phyloP scores from a whole-genome alignment of 108 stramenopile species.

The Nitzschia sp. region DNA sequence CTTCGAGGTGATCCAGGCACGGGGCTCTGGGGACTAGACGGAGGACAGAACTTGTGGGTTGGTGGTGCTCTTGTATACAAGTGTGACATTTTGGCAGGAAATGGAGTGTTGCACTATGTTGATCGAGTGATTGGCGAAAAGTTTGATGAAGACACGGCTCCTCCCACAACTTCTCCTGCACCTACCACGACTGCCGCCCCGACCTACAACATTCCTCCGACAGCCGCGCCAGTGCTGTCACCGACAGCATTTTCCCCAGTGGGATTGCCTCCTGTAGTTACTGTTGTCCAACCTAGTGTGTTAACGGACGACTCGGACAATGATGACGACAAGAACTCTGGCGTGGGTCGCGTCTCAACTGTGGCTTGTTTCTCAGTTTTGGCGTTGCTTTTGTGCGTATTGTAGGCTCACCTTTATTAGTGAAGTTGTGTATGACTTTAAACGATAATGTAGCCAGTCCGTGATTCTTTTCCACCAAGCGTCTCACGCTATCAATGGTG shows the following conservation, averaged over 20 bases:
- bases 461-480: no score
- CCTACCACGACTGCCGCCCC: conserved; percentile 36
- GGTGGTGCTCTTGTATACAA: conserved; percentile 33
- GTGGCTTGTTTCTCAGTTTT: no score
- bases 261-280: conserved; percentile 5
- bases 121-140: conserved; percentile 39
- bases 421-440: no score
- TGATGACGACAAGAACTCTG: neutral
- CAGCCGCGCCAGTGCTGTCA: conserved; percentile 7
- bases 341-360: no score
- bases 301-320: conserved; percentile 7
- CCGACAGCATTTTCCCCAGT: conserved; percentile 3
- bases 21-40: conserved; percentile 12
- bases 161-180: conserved; percentile 36
- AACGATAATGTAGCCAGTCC: no score
- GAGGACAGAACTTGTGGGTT: conserved; percentile 26
- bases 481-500: no score
- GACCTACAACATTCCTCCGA: conserved; percentile 13
- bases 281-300: conserved; percentile 4
- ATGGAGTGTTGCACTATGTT: conserved; percentile 41
- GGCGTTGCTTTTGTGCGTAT: no score
- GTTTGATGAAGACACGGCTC: conserved; percentile 20
- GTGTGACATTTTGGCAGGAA: conserved; percentile 35
- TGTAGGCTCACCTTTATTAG: no score
- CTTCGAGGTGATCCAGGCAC: conserved; percentile 12